A percentile compares a stretch with the other conserved stretches of the same genome.
These are phyloP conservation scores for Backusella morwellensis DNA, from an alignment of 192 early-diverging fungal genomes.

Conservation along the genomic window DNA sequence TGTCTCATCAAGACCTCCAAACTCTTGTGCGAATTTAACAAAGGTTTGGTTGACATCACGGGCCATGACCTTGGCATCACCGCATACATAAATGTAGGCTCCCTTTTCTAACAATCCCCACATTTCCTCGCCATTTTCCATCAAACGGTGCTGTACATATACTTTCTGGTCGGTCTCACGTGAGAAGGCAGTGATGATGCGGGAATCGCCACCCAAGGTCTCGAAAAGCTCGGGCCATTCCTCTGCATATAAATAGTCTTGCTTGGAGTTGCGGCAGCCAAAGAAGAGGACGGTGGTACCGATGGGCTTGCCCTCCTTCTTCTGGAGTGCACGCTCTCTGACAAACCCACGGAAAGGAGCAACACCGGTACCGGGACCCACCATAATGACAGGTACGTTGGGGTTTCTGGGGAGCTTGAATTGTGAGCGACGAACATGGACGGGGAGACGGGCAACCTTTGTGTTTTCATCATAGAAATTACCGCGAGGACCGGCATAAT, in stretches of 20 bases:
- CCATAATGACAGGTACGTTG: constrained; percentile 87
- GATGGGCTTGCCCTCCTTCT: constrained; percentile 58
- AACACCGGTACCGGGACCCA: constrained; percentile 99
- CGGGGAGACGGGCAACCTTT: constrained; percentile 55
- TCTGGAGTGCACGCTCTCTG: constrained; percentile 78
- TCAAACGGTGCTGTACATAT: constrained; percentile 93
- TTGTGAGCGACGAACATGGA: constrained; percentile 86
- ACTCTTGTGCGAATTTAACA: constrained; percentile 65
- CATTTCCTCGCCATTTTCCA: constrained; percentile 70
- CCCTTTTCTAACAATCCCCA: constrained; percentile 80
- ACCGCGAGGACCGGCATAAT: constrained; percentile 42
- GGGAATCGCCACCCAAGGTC: constrained; percentile 48
- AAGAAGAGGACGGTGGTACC: constrained; percentile 92
- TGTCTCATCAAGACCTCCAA: constrained; percentile 67
- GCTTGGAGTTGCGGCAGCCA: constrained; percentile 82
- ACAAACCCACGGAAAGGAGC: constrained; percentile 98
- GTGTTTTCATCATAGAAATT: constrained; percentile 29
- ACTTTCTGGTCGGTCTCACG: constrained; percentile 80
- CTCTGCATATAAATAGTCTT: constrained; percentile 89
- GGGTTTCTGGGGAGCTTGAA: constrained; percentile 90
- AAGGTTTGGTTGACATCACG: constrained; percentile 80
- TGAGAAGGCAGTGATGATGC: constrained; percentile 89
- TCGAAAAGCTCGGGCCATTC: constrained; percentile 77
- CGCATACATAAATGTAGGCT: constrained; percentile 91
- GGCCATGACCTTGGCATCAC: constrained; percentile 99